These are phyloP conservation scores for Alternaria ethzedia DNA, from an alignment of 2,329 filamentous ascomycete genomes.

Conservation along the genomic window DNA sequence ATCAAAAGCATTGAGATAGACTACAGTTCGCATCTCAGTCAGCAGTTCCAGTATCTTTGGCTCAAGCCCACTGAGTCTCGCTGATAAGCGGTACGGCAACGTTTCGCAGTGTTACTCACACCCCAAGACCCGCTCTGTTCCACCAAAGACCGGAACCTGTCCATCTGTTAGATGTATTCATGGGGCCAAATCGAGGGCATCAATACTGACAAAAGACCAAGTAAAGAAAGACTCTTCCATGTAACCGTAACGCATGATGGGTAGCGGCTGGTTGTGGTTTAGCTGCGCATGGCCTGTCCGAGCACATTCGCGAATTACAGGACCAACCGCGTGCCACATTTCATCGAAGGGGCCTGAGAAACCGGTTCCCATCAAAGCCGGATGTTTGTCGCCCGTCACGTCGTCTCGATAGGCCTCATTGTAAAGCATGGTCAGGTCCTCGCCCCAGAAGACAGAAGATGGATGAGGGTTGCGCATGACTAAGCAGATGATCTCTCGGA, in stretches of 20 bases:
- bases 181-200: neutral
- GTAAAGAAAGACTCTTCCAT: constrained; percentile 49
- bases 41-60: constrained; percentile 23
- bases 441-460: constrained; percentile 46
- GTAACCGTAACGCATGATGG: constrained; percentile 37
- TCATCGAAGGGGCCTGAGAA: constrained; percentile 46
- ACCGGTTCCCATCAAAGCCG: constrained; percentile 41
- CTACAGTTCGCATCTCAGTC: neutral
- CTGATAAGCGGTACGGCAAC: neutral
- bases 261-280: constrained; percentile 37
- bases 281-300: constrained; percentile 36
- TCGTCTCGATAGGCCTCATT: constrained; percentile 49
- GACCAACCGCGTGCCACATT: constrained; percentile 49
- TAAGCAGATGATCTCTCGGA: constrained; percentile 51
- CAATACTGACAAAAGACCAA: constrained; percentile 47
- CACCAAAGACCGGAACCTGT: constrained; percentile 46
- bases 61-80: neutral
- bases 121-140: constrained; percentile 43
- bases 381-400: constrained; percentile 37
- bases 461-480: constrained; percentile 42
- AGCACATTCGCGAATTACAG: constrained; percentile 37
- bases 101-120: constrained; percentile 17
- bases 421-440: constrained; percentile 45
- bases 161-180: neutral
- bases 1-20: constrained; percentile 45